These are phyloP conservation scores for Rhynchospora pubera DNA, from an alignment of 176 grass and related monocot genomes.

Conservation along the genomic window DNA sequence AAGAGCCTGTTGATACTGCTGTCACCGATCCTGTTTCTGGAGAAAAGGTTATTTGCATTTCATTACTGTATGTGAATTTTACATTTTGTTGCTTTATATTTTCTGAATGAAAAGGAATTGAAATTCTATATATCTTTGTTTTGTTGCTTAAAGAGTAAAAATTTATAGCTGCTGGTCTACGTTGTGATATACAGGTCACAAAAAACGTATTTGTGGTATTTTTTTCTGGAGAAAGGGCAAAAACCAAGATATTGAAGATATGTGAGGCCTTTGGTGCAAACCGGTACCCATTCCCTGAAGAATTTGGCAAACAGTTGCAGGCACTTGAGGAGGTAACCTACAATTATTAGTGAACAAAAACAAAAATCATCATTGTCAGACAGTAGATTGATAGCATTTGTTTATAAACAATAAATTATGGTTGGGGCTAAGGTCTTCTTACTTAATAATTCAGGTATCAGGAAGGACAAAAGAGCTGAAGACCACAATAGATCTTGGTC, in stretches of 20 bases:
- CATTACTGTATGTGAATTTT: constrained; percentile 3
- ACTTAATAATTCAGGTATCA: constrained; percentile 49
- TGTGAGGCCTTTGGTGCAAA: constrained; percentile 95
- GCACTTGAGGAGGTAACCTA: constrained; percentile 60
- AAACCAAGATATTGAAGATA: constrained; percentile 84
- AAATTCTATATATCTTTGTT: neutral
- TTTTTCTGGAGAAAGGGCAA: constrained; percentile 91
- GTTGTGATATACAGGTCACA: constrained; percentile 33
- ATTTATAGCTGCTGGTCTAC: neutral
- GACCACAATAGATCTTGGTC: constrained; percentile 73
- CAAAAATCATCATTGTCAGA: neutral
- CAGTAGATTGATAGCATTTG: neutral
- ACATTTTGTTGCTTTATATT: constrained; percentile 7
- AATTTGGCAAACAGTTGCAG: constrained; percentile 57
- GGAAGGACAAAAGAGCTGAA: constrained; percentile 70
- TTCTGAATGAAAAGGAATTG: neutral
- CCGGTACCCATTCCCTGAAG: constrained; percentile 84
- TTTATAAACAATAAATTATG: neutral
- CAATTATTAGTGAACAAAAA: neutral
- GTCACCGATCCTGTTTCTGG: constrained; percentile 83
- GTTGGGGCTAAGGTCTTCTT: neutral
- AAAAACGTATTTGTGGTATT: constrained; percentile 96
- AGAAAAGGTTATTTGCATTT: constrained; percentile 62
- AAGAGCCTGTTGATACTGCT: constrained; percentile 72
- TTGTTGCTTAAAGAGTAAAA: neutral